Conservation (phyloP, 768 basidiomycete genomes). For the Russula sp. region DNA sequence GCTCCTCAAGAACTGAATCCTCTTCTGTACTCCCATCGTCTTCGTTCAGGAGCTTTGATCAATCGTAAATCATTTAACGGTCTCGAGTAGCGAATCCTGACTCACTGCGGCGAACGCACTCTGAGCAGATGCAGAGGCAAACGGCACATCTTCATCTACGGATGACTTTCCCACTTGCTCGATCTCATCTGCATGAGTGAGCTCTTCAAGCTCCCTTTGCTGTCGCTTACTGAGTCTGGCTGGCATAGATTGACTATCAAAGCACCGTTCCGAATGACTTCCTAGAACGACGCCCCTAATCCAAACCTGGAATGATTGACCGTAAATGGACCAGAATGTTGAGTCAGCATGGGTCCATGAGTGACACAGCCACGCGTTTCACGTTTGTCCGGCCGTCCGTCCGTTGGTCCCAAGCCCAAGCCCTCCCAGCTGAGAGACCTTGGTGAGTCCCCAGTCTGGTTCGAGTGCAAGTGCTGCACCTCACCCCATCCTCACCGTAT, state of each 20-base stretch:
- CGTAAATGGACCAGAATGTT: conserved; percentile 4
- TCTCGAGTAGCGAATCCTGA: background rate
- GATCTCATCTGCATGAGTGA: conserved; percentile 45
- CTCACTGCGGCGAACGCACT: conserved; percentile 21
- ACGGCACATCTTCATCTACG: conserved; percentile 22
- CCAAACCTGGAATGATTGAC: background rate
- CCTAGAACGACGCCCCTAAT: background rate
- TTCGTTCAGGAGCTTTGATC: conserved; percentile 14
- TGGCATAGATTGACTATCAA: conserved; percentile 39
- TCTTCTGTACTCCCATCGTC: conserved; percentile 2
- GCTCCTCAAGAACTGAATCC: background rate
- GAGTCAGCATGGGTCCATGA: conserved; percentile 17
- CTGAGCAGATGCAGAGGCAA: background rate
- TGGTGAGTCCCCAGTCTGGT: conserved; percentile 13
- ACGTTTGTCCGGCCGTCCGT: conserved; percentile 15
- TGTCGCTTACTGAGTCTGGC: conserved; percentile 78
- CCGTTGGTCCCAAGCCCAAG: conserved; percentile 15
- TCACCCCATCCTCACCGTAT: conserved; percentile 5
- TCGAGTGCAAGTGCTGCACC: background rate
- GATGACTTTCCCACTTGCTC: conserved; percentile 30
- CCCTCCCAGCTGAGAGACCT: background rate
- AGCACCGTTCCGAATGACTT: background rate
- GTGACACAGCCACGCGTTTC: conserved; percentile 17
- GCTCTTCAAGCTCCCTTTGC: conserved; percentile 78
- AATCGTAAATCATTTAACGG: background rate